Conservation (phyloP, 176 grass and related monocot species). For the Phoenix dactylifera region DNA sequence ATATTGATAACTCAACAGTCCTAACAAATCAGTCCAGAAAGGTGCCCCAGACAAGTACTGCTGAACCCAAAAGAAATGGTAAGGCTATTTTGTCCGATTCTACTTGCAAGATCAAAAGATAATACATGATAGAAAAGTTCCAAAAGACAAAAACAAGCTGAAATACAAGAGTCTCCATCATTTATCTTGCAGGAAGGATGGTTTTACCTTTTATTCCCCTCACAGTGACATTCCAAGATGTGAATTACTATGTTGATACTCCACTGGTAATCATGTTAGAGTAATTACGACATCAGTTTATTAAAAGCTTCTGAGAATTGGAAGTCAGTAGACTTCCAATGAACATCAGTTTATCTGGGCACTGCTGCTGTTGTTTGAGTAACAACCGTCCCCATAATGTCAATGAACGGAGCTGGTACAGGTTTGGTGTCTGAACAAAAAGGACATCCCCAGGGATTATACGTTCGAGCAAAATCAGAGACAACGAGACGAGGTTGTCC, state of each 20-base stretch:
- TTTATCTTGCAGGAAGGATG: slow-evolving; percentile 45
- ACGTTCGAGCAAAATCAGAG: too few relatives aligned
- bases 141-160: too few relatives aligned
- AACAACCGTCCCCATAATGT: too few relatives aligned
- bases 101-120: too few relatives aligned
- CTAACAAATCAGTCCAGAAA: slow-evolving; percentile 4
- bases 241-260: slow-evolving; percentile 75
- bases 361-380: too few relatives aligned
- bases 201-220: slow-evolving; percentile 74
- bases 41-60: slow-evolving; percentile 4
- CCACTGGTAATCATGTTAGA: slow-evolving; percentile 35
- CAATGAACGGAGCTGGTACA: neutral
- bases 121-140: neutral
- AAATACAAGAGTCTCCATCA: neutral
- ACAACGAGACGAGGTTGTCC: too few relatives aligned
- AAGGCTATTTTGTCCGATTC: slow-evolving; percentile 8
- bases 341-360: too few relatives aligned
- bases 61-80: slow-evolving; percentile 23
- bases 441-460: too few relatives aligned
- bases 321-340: too few relatives aligned
- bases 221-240: slow-evolving; percentile 54
- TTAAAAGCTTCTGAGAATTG: neutral
- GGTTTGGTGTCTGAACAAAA: too few relatives aligned
- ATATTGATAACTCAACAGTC: neutral
- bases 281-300: neutral